Evolutionary conservation across 495 filamentous ascomycete species (phyloP), one percentile per base, ranked within the genome.

Genomic region (Paragyromitra xinjiangensis): DNA sequence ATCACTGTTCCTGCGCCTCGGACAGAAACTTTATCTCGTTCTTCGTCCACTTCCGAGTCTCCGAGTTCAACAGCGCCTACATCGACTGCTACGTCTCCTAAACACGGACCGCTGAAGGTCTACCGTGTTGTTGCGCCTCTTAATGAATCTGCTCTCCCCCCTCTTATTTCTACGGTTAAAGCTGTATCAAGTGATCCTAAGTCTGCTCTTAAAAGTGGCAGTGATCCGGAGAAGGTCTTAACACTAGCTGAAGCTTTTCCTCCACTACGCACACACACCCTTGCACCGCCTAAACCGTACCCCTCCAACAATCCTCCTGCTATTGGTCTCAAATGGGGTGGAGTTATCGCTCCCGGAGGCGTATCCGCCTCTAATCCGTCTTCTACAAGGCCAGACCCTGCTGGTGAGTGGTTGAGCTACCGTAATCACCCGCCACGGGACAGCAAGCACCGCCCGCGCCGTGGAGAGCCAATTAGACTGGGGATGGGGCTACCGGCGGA

Each of bases 171-270:
- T 0, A 82, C 80, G 6, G 80, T 82, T 6, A 82, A 82, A 14
- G 69, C 81, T 9, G 74, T 64, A 8, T 72, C 79, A 7, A 72
- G 42, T 34, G 63, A 53, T 37, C n/a, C 58, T 34, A 34, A 74
- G 34, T 44, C 50, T 5, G 9, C 56, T 11, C 50, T 61, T 22
- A 80, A 81, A 39, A 51, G 45, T 26, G 40, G 76, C 42, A 63
- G 22, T 5, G 75, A 78, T 24, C 12, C n/a, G 22, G 77, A 65
- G 12, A 81, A 86, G 79, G 75, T 71, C 11, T 83, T 82, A 3
- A 92, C 89, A 6, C 86, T 93, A 68, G 89, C 88, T 5, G 89
- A 93, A 48, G 81, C 89, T 1, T 93, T 93, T 80, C 84, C 88
- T 3, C 87, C 90, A 12, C 86, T 89, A n/a, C 59, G 87, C 22